Evolutionary conservation across 108 stramenopile species (phyloP).

Genomic region (Stephanodiscus minutulus): DNA sequence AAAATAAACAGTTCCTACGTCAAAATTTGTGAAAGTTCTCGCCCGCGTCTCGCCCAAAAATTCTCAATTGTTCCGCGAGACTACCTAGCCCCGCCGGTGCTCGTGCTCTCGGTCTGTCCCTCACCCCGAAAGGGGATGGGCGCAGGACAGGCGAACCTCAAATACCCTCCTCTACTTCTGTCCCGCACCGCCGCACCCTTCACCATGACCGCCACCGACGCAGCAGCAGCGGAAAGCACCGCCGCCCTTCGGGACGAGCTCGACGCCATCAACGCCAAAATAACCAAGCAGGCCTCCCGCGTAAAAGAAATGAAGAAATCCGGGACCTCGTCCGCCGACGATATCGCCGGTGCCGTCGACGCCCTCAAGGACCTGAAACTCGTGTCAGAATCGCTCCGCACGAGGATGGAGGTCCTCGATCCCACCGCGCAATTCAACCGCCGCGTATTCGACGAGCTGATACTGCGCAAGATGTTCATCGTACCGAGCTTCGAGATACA

Average conservation of each 20-base stretch:
- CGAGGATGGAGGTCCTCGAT: conserved; percentile 56
- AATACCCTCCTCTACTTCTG: no score
- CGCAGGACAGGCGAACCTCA: no score
- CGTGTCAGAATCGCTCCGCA: conserved; percentile 56
- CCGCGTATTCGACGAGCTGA: conserved; percentile 92
- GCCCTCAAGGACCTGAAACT: conserved; percentile 79
- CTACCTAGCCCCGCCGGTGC: no score
- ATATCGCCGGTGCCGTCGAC: conserved; percentile 77
- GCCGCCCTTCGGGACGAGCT: conserved; percentile 71
- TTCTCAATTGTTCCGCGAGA: no score
- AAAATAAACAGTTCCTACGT: no score
- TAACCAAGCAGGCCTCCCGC: conserved; percentile 82
- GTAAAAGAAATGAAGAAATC: conserved; percentile 90
- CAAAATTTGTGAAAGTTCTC: no score
- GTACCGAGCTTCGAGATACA: conserved; percentile 99
- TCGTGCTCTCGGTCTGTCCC: no score
- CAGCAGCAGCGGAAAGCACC: conserved; percentile 8
- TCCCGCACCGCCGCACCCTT: no score
- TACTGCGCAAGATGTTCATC: conserved; percentile 98
- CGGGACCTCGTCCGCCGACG: conserved; percentile 71
- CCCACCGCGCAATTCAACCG: conserved; percentile 73
- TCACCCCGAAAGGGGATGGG: no score
- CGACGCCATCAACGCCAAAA: conserved; percentile 83
- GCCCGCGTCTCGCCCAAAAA: no score
- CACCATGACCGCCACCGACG: conserved; percentile 15